Evolutionary conservation across 106 monocot species (phyloP).

Genomic region (Platanthera guangdongensis): DNA sequence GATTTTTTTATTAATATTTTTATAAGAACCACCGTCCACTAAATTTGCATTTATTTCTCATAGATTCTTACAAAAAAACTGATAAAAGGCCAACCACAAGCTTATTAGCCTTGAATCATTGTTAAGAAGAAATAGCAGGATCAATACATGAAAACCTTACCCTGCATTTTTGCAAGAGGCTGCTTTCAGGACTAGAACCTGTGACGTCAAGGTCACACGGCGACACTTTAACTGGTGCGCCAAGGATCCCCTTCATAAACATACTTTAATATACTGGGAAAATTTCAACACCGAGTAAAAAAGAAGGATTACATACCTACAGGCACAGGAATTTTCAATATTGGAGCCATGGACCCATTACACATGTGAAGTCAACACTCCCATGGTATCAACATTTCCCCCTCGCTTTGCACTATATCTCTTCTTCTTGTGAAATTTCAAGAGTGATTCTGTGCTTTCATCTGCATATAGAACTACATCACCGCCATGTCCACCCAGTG

Average conservation of each 20-base stretch:
- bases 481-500: slow-evolving; percentile 92
- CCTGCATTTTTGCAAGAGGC: no score
- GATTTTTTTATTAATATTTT: no score
- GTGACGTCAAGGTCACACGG: no score
- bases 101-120: neutral
- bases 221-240: no score
- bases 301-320: slow-evolving; percentile 54
- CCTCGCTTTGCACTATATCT: slow-evolving; percentile 78
- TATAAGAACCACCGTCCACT: neutral
- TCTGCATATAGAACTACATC: slow-evolving; percentile 90
- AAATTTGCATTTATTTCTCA: neutral
- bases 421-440: slow-evolving; percentile 73
- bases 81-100: neutral
- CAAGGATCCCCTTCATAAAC: neutral
- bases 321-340: slow-evolving; percentile 83
- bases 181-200: no score
- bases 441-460: slow-evolving; percentile 72
- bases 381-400: slow-evolving; percentile 92
- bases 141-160: neutral
- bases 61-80: neutral
- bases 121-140: neutral
- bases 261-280: neutral
- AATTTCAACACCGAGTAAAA: neutral
- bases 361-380: slow-evolving; percentile 67
- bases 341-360: slow-evolving; percentile 59